A percentile compares a stretch with the other conserved stretches of the same genome.
Evolutionary conservation across 805 yeast species (phyloP).

Genomic region (Vanderwaltozyma polyspora): DNA sequence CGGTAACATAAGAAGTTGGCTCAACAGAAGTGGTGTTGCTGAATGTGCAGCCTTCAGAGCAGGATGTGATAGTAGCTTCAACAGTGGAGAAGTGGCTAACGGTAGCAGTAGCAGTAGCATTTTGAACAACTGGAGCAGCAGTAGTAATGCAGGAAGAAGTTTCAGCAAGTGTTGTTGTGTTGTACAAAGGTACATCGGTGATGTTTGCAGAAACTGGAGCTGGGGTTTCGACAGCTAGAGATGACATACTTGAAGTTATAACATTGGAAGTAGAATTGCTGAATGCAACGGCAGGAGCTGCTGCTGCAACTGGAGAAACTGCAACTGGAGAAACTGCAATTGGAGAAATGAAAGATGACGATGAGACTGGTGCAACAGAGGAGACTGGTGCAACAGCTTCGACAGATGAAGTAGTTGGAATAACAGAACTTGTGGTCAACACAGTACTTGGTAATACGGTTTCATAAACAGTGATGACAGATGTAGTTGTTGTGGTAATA

Average conservation of each 20-base stretch:
- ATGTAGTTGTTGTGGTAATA: not conserved
- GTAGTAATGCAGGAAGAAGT: not conserved
- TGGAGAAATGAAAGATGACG: too few relatives aligned
- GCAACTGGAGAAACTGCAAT: constrained; percentile 4
- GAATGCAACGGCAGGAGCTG: constrained; percentile 1
- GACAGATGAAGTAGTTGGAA: not conserved
- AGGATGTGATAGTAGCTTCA: constrained; percentile 3
- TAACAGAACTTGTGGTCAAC: not conserved
- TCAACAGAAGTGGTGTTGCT: not conserved
- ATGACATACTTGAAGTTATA: too few relatives aligned
- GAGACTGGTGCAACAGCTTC: constrained; percentile 5
- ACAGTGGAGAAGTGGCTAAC: constrained; percentile 8
- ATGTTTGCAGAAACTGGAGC: not conserved
- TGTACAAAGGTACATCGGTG: too few relatives aligned
- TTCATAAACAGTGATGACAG: not conserved
- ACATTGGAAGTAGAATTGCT: too few relatives aligned
- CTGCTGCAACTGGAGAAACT: constrained; percentile 1
- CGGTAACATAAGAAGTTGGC: not conserved
- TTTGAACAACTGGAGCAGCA: constrained; percentile 1
- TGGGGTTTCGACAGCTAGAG: not conserved
- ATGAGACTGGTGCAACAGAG: too few relatives aligned
- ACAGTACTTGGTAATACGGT: not conserved
- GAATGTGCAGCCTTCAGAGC: not conserved
- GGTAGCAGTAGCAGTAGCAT: constrained; percentile 1
- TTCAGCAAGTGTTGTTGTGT: not conserved